Evolutionary conservation across 2,329 filamentous ascomycete genomes (phyloP).

Genomic region (Xylaria sp.): DNA sequence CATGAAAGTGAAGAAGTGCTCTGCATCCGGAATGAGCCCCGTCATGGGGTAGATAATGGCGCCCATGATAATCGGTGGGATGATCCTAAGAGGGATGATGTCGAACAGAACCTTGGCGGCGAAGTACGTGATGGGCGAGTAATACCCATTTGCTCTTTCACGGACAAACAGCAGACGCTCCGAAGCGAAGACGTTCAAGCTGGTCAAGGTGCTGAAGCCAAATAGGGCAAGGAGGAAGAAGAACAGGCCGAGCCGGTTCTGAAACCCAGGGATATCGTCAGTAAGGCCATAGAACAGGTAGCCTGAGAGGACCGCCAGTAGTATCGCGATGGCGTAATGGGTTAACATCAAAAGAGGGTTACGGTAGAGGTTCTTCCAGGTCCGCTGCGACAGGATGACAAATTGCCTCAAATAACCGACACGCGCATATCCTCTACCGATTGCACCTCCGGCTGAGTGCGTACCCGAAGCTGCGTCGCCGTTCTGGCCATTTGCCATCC

Average conservation of each 20-base stretch:
- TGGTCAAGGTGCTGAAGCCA: constrained; percentile 94
- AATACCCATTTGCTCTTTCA: constrained; percentile 96
- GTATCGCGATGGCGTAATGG: constrained; percentile 95
- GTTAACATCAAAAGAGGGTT: constrained; percentile 98
- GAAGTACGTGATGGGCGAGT: constrained; percentile 92
- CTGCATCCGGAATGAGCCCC: constrained; percentile 78
- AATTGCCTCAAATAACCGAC: constrained; percentile 83
- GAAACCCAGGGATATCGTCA: constrained; percentile 95
- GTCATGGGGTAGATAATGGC: constrained; percentile 98
- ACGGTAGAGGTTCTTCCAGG: constrained; percentile 96
- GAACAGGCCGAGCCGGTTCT: constrained; percentile 95
- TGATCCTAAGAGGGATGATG: constrained; percentile 88
- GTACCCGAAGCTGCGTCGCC: constrained; percentile 49
- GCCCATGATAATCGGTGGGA: constrained; percentile 93
- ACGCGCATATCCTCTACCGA: constrained; percentile 80
- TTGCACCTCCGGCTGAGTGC: constrained; percentile 57
- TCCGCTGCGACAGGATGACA: constrained; percentile 82
- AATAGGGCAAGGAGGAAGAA: constrained; percentile 96
- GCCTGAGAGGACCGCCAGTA: constrained; percentile 90
- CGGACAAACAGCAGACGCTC: constrained; percentile 90
- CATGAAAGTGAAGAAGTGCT: constrained; percentile 89
- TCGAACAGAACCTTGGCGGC: constrained; percentile 97
- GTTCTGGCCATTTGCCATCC: constrained; percentile 67
- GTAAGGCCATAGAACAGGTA: constrained; percentile 96
- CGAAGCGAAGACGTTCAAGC: constrained; percentile 87